A percentile compares a stretch with the other conserved stretches of the same genome.
phyloP scores from a whole-genome alignment of 2,329 filamentous ascomycete species.

The Colletotrichum plurivorum region DNA sequence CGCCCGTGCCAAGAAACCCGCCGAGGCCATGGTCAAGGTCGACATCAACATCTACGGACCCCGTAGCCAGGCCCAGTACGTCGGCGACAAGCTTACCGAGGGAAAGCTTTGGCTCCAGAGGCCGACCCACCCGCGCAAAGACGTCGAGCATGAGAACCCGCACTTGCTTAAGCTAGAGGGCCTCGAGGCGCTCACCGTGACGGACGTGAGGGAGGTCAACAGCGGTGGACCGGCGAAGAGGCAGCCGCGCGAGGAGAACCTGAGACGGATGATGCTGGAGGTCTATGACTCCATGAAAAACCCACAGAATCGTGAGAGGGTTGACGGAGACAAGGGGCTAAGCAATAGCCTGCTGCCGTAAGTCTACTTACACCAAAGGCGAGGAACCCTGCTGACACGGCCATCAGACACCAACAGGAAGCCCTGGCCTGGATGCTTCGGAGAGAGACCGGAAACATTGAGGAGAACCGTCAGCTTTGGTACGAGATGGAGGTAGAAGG shows the following conservation, averaged over 20 bases:
- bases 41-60: constrained; percentile 56
- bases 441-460: constrained; percentile 53
- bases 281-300: constrained; percentile 43
- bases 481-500: constrained; percentile 44
- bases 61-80: constrained; percentile 14
- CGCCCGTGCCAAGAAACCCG: constrained; percentile 43
- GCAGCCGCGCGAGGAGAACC: constrained; percentile 9
- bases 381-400: neutral
- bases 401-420: constrained; percentile 53
- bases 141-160: constrained; percentile 49
- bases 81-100: constrained; percentile 48
- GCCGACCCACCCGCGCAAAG: constrained; percentile 45
- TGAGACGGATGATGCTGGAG: constrained; percentile 38
- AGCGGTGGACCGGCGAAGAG: neutral
- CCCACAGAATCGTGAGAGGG: constrained; percentile 40
- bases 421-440: constrained; percentile 56
- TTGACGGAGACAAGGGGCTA: constrained; percentile 43
- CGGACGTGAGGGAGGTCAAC: neutral
- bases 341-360: constrained; percentile 46
- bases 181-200: constrained; percentile 26
- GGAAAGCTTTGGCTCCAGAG: constrained; percentile 53
- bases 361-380: neutral
- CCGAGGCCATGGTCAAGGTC: constrained; percentile 48
- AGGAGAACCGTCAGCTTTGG: constrained; percentile 51
- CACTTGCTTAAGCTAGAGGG: constrained; percentile 47